Percentiles rank a stretch among this genome's conserved stretches.
Evolutionary conservation across 73 alveolate species (phyloP).

Genomic region (Paraurostyla sp.): DNA sequence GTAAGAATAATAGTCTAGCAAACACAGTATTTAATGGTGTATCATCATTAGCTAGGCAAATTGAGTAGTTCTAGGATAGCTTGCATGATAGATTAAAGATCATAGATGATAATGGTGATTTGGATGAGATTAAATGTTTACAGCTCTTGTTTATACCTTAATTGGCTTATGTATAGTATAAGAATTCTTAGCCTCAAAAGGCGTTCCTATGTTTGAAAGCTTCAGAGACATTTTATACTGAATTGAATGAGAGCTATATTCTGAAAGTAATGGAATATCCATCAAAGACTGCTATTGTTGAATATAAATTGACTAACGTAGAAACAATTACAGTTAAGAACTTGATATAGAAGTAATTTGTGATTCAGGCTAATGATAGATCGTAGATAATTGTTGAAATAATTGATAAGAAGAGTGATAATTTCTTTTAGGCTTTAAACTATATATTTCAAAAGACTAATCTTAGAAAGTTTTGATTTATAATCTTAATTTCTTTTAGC

Average conservation of each 20-base stretch:
- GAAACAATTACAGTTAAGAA: constrained; percentile 18
- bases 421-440: constrained; percentile 14
- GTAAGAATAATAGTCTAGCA: constrained; percentile 25
- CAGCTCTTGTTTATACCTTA: neutral
- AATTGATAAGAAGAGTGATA: constrained; percentile 1
- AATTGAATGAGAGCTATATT: neutral
- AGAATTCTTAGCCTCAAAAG: neutral
- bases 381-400: constrained; percentile 8
- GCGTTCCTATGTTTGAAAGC: neutral
- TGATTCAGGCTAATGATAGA: neutral
- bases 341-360: neutral
- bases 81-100: constrained; percentile 18
- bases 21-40: no score
- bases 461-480: no score
- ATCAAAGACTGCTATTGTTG: neutral
- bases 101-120: constrained; percentile 57
- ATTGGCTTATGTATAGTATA: neutral
- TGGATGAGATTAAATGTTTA: constrained; percentile 46
- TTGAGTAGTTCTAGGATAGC: no score
- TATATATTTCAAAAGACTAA: constrained; percentile 8
- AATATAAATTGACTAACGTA: neutral
- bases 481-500: no score
- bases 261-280: neutral
- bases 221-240: neutral
- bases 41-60: no score